Base-by-base conservation (phyloP, 495 filamentous ascomycete species). In the Neurospora hispaniola region DNA sequence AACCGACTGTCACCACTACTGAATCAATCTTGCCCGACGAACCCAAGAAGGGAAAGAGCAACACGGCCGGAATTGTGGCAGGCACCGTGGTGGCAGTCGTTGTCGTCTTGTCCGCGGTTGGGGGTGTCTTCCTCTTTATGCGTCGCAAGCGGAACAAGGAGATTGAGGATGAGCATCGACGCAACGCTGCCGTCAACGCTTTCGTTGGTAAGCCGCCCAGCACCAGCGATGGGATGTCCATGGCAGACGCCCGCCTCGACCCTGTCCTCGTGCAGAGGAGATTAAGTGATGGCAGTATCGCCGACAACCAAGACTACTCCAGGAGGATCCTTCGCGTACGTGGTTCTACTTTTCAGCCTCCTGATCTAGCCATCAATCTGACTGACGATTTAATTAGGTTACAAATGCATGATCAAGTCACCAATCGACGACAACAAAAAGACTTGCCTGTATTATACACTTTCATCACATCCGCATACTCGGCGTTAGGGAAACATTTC, bases 231-330 rank as follows among this genome's bases (percentile, higher is more conserved):
- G 85, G 86, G 73, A 83, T 84, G 42, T 90, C 91, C 39, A 89
- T 91, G 84, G 86, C 86, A 11, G 94, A 98, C 81, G 90, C 92
- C 62, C 89, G 96, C 31, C 91, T 98, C 73, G 96, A 99, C 75
- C 93, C 95, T 31, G 89, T 91, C 69, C 92, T 97, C 90, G 89
- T 89, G 72, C 89, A 96, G 75, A 86, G 94, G 78, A 89, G 96
- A 80, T 90, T 95, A 84, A 98, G 96, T 82, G 93, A 95, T 81
- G 96, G 95, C 76, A 98, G 95, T 83, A 98, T 99, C 79, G 95
- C 94, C 76, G 96, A 99, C 80, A 96, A 97, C 82, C 89, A 96
- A 80, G 96, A 98, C 82, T 99, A 98, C 83, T 98, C 96, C 73
- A 89, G 96, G 81, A 91, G 92, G 78, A 97, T 99, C 81, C 86